phyloP scores from a whole-genome alignment of 1,284 basidiomycete genomes.

The Pascua guehoae region DNA sequence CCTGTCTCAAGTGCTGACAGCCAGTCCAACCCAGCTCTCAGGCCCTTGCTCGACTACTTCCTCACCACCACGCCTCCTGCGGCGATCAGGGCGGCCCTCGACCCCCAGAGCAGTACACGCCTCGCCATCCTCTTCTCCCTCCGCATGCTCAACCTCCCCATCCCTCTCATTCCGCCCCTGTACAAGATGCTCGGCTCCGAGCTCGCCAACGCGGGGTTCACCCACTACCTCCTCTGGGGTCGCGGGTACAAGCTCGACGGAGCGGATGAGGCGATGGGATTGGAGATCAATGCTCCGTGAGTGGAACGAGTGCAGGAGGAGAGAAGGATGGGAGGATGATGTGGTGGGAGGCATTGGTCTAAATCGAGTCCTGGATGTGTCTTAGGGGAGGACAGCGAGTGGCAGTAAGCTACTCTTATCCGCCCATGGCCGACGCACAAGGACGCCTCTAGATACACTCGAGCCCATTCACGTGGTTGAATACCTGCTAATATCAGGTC shows the following conservation, averaged over 20 bases:
- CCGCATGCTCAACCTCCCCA: slow-evolving; percentile 86
- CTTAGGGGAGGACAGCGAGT: neutral
- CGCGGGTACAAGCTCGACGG: slow-evolving; percentile 48
- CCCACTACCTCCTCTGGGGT: slow-evolving; percentile 46
- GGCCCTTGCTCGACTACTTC: slow-evolving; percentile 67
- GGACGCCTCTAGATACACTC: no score
- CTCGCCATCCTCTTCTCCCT: slow-evolving; percentile 80
- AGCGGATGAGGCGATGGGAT: slow-evolving; percentile 36
- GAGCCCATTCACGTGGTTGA: neutral
- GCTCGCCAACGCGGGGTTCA: slow-evolving; percentile 59
- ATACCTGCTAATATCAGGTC: neutral
- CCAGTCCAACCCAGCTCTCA: slow-evolving; percentile 67
- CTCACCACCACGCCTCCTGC: slow-evolving; percentile 53
- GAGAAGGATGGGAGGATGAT: neutral
- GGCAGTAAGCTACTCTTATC: no score
- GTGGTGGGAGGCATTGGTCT: no score
- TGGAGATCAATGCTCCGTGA: slow-evolving; percentile 38
- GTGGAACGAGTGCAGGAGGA: neutral
- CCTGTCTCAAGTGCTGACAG: neutral
- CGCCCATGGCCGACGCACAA: no score
- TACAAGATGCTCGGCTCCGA: slow-evolving; percentile 81
- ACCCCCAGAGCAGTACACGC: slow-evolving; percentile 50
- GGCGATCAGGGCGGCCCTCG: slow-evolving; percentile 33
- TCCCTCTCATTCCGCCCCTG: slow-evolving; percentile 82
- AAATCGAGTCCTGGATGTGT: neutral